Percentiles rank a stretch among this genome's conserved stretches.
These are phyloP conservation scores for Botrytis deweyae DNA, from an alignment of 2,329 filamentous ascomycete species.

Conservation along the genomic window DNA sequence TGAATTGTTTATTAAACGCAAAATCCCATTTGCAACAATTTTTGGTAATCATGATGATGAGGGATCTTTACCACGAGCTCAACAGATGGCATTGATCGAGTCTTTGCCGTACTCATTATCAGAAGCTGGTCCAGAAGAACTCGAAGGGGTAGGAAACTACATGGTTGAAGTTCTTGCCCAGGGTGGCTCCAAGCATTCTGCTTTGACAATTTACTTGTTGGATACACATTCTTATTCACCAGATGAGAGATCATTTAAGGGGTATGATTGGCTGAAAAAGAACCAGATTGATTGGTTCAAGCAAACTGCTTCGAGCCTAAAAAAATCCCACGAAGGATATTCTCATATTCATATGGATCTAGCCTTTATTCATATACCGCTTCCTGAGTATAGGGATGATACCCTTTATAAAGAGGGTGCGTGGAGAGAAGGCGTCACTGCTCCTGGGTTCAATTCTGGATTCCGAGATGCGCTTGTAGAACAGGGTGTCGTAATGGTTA, in stretches of 20 bases:
- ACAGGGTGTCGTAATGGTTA: conserved; percentile 81
- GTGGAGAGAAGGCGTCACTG: conserved; percentile 82
- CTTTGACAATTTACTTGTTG: conserved; percentile 89
- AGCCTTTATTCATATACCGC: conserved; percentile 94
- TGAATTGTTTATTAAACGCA: conserved; percentile 77
- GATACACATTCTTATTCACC: conserved; percentile 92
- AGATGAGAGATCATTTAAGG: conserved; percentile 81
- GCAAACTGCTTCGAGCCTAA: conserved; percentile 69
- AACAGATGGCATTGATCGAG: conserved; percentile 84
- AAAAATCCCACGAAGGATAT: conserved; percentile 78
- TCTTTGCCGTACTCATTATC: conserved; percentile 87
- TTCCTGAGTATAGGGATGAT: conserved; percentile 77
- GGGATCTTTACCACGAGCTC: conserved; percentile 66
- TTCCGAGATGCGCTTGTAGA: conserved; percentile 88
- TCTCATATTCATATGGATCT: conserved; percentile 92
- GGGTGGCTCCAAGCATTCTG: conserved; percentile 77
- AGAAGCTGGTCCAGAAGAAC: conserved; percentile 74
- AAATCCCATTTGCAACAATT: conserved; percentile 89
- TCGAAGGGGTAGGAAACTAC: conserved; percentile 94
- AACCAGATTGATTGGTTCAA: conserved; percentile 96
- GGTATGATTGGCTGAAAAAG: conserved; percentile 96
- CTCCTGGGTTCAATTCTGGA: conserved; percentile 85
- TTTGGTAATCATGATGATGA: conserved; percentile 99
- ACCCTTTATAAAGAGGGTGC: conserved; percentile 64
- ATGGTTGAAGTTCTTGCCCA: conserved; percentile 85